Evolutionary conservation across 2,329 filamentous ascomycete species (phyloP), one percentile per base, ranked within the genome.

Genomic region (Cercospora brassicicola): DNA sequence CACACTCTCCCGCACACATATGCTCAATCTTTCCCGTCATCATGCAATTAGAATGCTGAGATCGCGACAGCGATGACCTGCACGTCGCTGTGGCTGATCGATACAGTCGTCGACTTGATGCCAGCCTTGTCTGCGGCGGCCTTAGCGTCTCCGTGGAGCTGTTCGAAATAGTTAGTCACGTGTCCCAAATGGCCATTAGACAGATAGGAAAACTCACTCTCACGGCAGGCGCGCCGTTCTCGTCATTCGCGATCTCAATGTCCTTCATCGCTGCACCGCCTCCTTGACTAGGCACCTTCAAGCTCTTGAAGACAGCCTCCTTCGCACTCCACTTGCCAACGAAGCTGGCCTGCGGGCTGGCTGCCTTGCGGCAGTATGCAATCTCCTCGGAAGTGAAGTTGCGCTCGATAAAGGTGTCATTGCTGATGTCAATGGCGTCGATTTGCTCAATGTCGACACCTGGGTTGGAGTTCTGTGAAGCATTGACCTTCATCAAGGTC

Each of bases 241-340:
- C 89, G 76, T 94, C 90, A 76, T 89, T 90, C 70, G 88, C 81
- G 75, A 99, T 94, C 83, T 99, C 96, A 83, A 99, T 99, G 51
- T 98, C 94, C 84, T 90, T 95, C 81, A 99, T 81, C 15, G 93
- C 86, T 68, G 95, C 94, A 72, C 96, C 95, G 9, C 91, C 94
- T 69, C 95, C 95, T 82, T 91, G 90, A 81, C 94, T 91, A 74
- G 87, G 83, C 11, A 98, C 94, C 73, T 94, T 93, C 13, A 99
- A 85, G 42, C 92, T 93, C 88, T 99, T 99, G 87, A 99, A 99
- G 0, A 99, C 94, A 30, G 95, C 95, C 83, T 99, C 95, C 84
- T 99, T 99, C 39, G 95, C 95, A 76, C 91, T 94, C 95, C 95
- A 99, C 74, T 93, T 89, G 60, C 95, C 95, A 4, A 94, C 93